Evolutionary conservation across 139 green algal species (phyloP).

Genomic region (Pleodorina starrii): DNA sequence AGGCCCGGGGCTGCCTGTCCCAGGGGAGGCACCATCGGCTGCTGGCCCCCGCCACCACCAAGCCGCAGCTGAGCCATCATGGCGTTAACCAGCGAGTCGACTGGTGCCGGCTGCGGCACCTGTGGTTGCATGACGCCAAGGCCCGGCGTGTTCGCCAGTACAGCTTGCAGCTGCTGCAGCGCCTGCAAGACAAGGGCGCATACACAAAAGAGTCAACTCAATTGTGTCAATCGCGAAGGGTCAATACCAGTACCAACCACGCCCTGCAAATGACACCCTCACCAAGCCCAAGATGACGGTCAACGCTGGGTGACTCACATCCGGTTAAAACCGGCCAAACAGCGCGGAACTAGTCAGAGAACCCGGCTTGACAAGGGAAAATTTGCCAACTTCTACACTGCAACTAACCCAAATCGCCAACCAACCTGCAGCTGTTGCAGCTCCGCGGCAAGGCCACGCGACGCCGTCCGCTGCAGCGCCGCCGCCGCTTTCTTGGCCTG

Average conservation of each 20-base stretch:
- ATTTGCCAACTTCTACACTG: too few relatives aligned
- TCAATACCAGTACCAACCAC: too few relatives aligned
- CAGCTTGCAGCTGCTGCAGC: constrained; percentile 36
- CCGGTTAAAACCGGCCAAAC: too few relatives aligned
- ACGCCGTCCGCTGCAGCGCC: constrained; percentile 13
- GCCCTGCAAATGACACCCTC: too few relatives aligned
- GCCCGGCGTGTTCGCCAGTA: neutral
- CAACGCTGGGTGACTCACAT: too few relatives aligned
- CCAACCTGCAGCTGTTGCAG: constrained; percentile 33
- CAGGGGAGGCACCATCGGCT: neutral
- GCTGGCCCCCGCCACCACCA: neutral
- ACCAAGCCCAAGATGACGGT: too few relatives aligned
- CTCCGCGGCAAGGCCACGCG: constrained; percentile 35
- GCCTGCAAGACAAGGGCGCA: neutral
- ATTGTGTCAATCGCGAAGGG: too few relatives aligned
- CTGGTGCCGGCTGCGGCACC: neutral
- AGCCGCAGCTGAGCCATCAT: constrained; percentile 29
- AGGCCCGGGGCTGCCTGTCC: neutral
- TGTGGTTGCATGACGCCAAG: neutral
- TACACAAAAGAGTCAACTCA: too few relatives aligned
- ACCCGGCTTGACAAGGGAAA: too few relatives aligned
- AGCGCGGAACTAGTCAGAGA: too few relatives aligned
- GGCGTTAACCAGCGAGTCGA: neutral
- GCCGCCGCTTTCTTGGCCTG: constrained; percentile 19
- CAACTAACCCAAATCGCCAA: neutral